Evolutionary conservation across 148 eudicot genomes (phyloP), one percentile per base, ranked within the genome.

Genomic region (Camellia japonica): DNA sequence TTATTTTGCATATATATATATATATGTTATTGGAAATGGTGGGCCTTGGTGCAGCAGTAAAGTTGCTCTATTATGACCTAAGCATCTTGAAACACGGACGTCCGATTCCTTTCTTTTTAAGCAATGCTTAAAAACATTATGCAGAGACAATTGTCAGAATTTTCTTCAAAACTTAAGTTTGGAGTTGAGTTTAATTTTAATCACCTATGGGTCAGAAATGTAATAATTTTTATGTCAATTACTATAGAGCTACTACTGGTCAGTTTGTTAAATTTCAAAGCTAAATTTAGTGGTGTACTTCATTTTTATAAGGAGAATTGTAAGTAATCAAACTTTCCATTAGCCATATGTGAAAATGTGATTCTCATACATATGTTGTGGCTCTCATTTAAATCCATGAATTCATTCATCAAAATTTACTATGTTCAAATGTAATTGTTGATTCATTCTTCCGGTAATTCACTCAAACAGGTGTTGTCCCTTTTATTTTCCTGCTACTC

Each of bases 401-500:
- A 49, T 49, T 49, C 41, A 49, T 71, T 71, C 58, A 10, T 49
- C 58, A 71, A 16, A 49, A 60, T 63, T 49, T 62, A 8, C 12
- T 14, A 2, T 64, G 13, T 20, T 14, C 59, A 14, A 20, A 14
- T n/a, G 14, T 15, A 51, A 77, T 52, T 16, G 64, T 52, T 16
- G 64, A 49, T 80, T 51, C 49, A 55, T 44, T 58, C 47, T 70
- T 61, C 19, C 5, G 6, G 4, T 52, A 65, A 52, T 76, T 60
- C 7, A 66, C 62, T 83, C 73, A 75, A 30, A 81, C 89, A 94
- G 98, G 88, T 82, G 65, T 89, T 81, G 86, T 84, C 84, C 72
- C 88, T 73, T 78, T 91, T 20, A 83, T 86, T 68, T 84, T 93
- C 80, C 73, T 93, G 81, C 80, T 90, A 43, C 93, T 96, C 38